These are phyloP conservation scores for Taxawa tesnikishii DNA, from an alignment of 2,329 filamentous ascomycete genomes.

Conservation along the genomic window DNA sequence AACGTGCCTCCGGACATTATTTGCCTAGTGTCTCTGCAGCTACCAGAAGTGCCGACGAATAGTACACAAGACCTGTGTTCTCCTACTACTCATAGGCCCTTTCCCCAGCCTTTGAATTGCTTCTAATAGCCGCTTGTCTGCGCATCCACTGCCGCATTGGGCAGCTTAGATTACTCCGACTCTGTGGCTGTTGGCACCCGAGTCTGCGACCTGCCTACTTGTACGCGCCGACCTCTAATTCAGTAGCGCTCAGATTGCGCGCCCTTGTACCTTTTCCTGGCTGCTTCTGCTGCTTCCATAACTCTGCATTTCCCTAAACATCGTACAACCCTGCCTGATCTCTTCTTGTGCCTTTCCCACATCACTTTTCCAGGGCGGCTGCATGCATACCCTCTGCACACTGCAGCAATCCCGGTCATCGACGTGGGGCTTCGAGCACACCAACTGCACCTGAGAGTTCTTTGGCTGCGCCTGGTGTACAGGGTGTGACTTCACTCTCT, in stretches of 20 bases:
- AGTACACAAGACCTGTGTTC: slow-evolving; percentile 9
- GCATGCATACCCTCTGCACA: slow-evolving; percentile 22
- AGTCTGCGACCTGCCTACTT: slow-evolving; percentile 8
- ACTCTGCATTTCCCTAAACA: slow-evolving; percentile 9
- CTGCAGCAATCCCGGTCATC: slow-evolving; percentile 12
- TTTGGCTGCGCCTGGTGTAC: slow-evolving; percentile 2
- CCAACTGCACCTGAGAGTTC: slow-evolving; percentile 6
- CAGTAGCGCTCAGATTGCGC: slow-evolving; percentile 13
- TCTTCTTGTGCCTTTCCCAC: slow-evolving; percentile 2
- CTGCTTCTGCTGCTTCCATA: slow-evolving; percentile 13
- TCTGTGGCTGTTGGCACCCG: slow-evolving; percentile 7
- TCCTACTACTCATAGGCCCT: slow-evolving; percentile 15
- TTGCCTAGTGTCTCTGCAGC: too few relatives aligned
- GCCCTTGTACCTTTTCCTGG: slow-evolving; percentile 10
- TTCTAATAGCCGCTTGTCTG: slow-evolving; percentile 16
- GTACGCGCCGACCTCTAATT: slow-evolving; percentile 17
- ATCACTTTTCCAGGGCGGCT: slow-evolving; percentile 22
- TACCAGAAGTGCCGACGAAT: slow-evolving; percentile 18
- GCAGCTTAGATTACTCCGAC: slow-evolving; percentile 6
- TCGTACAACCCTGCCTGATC: slow-evolving; percentile 4
- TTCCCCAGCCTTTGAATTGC: slow-evolving; percentile 15
- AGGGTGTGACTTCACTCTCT: slow-evolving; percentile 6
- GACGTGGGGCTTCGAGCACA: slow-evolving; percentile 15
- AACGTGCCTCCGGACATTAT: too few relatives aligned
- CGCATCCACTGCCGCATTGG: slow-evolving; percentile 9